phyloP scores from a whole-genome alignment of 1,139 yeast genomes.

The Yamadazyma kanchanaburiensis region DNA sequence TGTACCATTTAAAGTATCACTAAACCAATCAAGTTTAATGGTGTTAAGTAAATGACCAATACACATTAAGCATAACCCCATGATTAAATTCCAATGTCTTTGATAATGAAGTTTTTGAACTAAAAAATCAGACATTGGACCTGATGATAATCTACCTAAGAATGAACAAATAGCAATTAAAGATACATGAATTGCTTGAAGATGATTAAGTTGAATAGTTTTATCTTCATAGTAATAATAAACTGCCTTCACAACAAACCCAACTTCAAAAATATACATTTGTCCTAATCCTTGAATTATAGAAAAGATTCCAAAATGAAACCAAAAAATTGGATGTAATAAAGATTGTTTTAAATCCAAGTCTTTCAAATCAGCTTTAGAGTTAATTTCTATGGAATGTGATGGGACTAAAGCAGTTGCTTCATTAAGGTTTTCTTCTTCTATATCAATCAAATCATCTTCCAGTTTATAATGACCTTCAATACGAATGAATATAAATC shows the following conservation, averaged over 20 bases:
- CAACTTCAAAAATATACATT: slow-evolving; percentile 73
- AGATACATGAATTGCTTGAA: slow-evolving; percentile 73
- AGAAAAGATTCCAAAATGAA: slow-evolving; percentile 55
- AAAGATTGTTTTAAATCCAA: slow-evolving; percentile 17
- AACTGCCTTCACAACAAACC: slow-evolving; percentile 61
- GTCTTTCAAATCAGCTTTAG: slow-evolving; percentile 12
- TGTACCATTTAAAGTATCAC: slow-evolving; percentile 22
- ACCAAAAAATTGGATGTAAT: slow-evolving; percentile 34
- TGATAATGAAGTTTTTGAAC: slow-evolving; percentile 51
- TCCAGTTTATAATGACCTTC: slow-evolving; percentile 24
- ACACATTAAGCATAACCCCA: slow-evolving; percentile 43
- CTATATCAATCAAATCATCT: slow-evolving; percentile 7
- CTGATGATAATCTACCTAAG: slow-evolving; percentile 64
- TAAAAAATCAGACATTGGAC: slow-evolving; percentile 62
- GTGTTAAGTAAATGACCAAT: slow-evolving; percentile 41
- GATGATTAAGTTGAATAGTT: slow-evolving; percentile 23
- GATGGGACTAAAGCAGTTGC: slow-evolving; percentile 10
- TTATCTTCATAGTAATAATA: slow-evolving; percentile 20
- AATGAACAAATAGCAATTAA: slow-evolving; percentile 66
- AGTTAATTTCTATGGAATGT: slow-evolving; percentile 4
- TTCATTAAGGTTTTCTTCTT: slow-evolving; percentile 12
- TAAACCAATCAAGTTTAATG: slow-evolving; percentile 22
- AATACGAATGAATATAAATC: slow-evolving; percentile 28
- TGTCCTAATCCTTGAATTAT: slow-evolving; percentile 72
- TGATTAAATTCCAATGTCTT: slow-evolving; percentile 64